Evolutionary conservation across 495 filamentous ascomycete genomes (phyloP).

Genomic region (Physcia stellaris): DNA sequence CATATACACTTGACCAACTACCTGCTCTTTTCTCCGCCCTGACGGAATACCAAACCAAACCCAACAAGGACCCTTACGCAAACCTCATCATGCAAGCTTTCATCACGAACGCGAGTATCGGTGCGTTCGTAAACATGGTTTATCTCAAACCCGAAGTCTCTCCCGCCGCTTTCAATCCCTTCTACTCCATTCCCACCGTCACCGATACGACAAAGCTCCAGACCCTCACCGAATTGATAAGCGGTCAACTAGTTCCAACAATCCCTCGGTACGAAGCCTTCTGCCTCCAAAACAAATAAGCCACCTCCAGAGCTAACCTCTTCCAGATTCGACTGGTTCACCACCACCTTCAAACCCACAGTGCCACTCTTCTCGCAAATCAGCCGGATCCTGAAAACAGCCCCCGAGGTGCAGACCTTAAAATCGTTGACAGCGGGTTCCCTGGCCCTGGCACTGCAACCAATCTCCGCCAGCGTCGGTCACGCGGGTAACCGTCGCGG

Average conservation of each 20-base stretch:
- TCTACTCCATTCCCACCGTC: constrained; percentile 25
- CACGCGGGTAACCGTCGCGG: constrained; percentile 19
- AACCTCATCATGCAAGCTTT: constrained; percentile 31
- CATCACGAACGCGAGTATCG: constrained; percentile 19
- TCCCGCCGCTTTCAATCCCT: constrained; percentile 29
- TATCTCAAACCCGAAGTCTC: constrained; percentile 25
- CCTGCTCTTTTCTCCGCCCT: constrained; percentile 20
- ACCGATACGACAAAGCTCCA: constrained; percentile 23
- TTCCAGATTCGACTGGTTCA: constrained; percentile 5
- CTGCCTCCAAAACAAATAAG: no score
- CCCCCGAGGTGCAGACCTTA: constrained; percentile 12
- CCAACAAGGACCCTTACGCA: constrained; percentile 27
- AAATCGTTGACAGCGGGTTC: not conserved
- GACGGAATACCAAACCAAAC: constrained; percentile 22
- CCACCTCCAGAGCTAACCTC: no score
- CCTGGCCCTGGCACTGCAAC: constrained; percentile 27
- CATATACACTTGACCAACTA: constrained; percentile 19
- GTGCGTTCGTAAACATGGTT: constrained; percentile 23
- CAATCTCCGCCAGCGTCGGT: constrained; percentile 30
- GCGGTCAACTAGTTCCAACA: constrained; percentile 19
- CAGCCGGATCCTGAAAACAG: constrained; percentile 30
- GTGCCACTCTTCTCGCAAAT: constrained; percentile 2
- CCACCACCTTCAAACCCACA: constrained; percentile 8
- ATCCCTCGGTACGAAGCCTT: constrained; percentile 3
- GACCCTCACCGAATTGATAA: constrained; percentile 28